These are phyloP conservation scores for Hypoxylon sp. DNA, from an alignment of 2,329 filamentous ascomycete species.

Conservation along the genomic window DNA sequence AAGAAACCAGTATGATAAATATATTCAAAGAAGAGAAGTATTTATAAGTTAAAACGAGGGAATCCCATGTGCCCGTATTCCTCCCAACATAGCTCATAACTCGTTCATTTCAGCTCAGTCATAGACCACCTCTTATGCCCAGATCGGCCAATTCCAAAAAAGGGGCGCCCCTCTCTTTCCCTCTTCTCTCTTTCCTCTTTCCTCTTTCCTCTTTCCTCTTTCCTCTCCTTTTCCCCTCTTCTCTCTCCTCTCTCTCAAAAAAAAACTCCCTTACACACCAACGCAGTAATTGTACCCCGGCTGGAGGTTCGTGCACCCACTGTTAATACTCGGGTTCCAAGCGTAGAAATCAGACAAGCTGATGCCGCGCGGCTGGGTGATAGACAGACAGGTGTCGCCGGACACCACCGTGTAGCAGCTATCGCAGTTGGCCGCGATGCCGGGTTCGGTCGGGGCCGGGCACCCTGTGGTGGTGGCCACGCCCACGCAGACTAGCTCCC, in stretches of 20 bases:
- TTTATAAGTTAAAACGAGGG: not conserved
- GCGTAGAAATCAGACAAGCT: constrained; percentile 32
- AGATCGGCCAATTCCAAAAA: not conserved
- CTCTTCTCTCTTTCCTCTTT: too few relatives aligned
- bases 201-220: not conserved
- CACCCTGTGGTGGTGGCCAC: constrained; percentile 32
- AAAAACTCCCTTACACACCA: constrained; percentile 20
- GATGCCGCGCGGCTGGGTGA: constrained; percentile 31
- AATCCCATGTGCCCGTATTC: not conserved
- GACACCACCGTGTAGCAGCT: constrained; percentile 44
- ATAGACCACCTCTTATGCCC: not conserved
- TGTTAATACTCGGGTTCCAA: constrained; percentile 47
- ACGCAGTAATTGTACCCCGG: constrained; percentile 49
- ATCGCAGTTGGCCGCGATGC: constrained; percentile 41
- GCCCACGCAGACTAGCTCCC: constrained; percentile 45
- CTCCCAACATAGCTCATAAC: not conserved
- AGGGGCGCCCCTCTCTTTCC: not conserved
- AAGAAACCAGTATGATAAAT: not conserved
- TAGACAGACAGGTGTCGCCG: constrained; percentile 42
- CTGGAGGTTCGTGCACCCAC: constrained; percentile 44
- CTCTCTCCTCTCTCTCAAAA: not conserved
- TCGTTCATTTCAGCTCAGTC: not conserved
- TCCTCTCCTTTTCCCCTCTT: too few relatives aligned
- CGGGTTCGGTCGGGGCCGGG: constrained; percentile 38
- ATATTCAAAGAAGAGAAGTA: not conserved